A percentile compares a stretch with the other conserved stretches of the same genome.
phyloP scores from a whole-genome alignment of 2,329 filamentous ascomycete genomes.

The Fusarium xylarioides region DNA sequence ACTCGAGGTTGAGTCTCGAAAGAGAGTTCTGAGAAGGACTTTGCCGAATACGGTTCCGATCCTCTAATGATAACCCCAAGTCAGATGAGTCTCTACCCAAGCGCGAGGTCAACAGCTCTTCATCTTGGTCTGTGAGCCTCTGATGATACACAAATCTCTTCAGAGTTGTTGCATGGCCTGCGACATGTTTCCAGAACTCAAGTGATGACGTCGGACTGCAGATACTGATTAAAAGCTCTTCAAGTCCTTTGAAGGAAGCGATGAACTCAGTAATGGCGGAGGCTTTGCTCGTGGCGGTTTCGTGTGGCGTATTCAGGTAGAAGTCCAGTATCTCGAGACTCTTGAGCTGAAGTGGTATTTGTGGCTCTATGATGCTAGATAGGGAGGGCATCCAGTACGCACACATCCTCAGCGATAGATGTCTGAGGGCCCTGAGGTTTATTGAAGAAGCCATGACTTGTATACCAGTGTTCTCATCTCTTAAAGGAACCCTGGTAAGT shows the following conservation, averaged over 20 bases:
- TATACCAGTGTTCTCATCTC: background rate
- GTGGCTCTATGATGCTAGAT: accelerated
- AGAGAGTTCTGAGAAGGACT: background rate
- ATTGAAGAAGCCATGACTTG: background rate
- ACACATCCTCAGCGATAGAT: background rate
- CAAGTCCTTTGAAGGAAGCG: background rate
- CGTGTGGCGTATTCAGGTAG: background rate
- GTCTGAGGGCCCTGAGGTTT: accelerated
- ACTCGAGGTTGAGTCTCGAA: background rate
- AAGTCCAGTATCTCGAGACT: background rate
- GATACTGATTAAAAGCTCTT: background rate
- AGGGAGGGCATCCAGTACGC: background rate
- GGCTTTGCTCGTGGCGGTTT: background rate
- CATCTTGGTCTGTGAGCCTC: background rate
- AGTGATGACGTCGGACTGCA: background rate
- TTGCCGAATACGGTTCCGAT: background rate
- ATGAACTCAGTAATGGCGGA: accelerated
- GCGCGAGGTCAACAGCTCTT: background rate
- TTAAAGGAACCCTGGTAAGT: background rate
- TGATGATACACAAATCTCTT: background rate
- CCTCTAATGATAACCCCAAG: background rate
- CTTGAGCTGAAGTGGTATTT: background rate
- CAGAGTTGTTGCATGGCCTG: background rate
- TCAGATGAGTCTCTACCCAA: background rate
- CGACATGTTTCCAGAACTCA: background rate